These are phyloP conservation scores for Penicillium sp. DNA, from an alignment of 2,329 filamentous ascomycete species.

Conservation along the genomic window DNA sequence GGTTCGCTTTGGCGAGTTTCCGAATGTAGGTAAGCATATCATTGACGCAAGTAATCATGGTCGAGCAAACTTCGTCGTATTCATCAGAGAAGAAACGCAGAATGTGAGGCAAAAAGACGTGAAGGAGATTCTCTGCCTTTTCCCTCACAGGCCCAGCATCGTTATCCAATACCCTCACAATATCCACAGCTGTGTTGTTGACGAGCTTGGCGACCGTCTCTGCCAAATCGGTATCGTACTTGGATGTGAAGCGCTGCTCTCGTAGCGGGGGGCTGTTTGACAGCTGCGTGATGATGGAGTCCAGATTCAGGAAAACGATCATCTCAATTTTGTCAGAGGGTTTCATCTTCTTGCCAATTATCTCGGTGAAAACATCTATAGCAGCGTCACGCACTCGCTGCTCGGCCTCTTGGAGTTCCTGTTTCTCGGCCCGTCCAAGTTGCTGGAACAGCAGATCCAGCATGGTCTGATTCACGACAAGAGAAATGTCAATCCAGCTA, in stretches of 20 bases:
- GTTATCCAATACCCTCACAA: conserved; percentile 83
- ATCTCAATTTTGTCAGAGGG: conserved; percentile 89
- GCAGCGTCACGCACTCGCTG: conserved; percentile 87
- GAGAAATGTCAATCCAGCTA: conserved; percentile 95
- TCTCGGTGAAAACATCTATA: conserved; percentile 93
- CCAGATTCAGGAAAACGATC: conserved; percentile 86
- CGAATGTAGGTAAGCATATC: conserved; percentile 90
- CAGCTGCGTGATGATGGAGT: conserved; percentile 81
- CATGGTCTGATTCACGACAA: conserved; percentile 89
- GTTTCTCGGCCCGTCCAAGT: conserved; percentile 71
- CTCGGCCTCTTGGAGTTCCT: conserved; percentile 65
- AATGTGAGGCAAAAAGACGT: conserved; percentile 77
- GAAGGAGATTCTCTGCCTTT: conserved; percentile 79
- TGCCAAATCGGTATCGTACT: conserved; percentile 93
- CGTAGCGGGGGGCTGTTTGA: conserved; percentile 78
- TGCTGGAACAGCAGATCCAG: conserved; percentile 82
- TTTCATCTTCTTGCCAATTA: conserved; percentile 98
- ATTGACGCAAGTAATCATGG: conserved; percentile 88
- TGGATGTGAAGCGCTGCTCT: conserved; percentile 75
- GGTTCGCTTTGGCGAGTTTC: conserved; percentile 67
- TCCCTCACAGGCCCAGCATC: conserved; percentile 60
- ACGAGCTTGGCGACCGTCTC: conserved; percentile 95
- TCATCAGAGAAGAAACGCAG: conserved; percentile 96
- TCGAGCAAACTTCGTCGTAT: conserved; percentile 96
- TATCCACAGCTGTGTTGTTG: conserved; percentile 83